Percentiles rank a stretch among this genome's conserved stretches.
Conservation (phyloP, 2,329 filamentous ascomycete species). For the Cytospora piceae region DNA sequence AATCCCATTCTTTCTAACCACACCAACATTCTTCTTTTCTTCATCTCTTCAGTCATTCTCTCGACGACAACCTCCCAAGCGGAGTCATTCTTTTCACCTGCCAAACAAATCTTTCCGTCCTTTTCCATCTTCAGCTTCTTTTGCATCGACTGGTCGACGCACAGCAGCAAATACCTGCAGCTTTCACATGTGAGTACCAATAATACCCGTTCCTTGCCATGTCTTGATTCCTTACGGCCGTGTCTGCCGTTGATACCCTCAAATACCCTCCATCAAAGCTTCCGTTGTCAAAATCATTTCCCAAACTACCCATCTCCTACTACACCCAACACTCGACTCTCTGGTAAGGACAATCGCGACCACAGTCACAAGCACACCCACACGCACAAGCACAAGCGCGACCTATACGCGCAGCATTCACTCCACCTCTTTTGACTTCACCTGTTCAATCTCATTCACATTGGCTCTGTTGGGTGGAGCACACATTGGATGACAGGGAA, state of each 20-base stretch:
- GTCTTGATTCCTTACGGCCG: not conserved
- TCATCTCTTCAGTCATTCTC: slow-evolving; percentile 21
- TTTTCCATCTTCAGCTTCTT: slow-evolving; percentile 6
- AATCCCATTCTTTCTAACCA: not conserved
- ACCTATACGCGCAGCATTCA: not conserved
- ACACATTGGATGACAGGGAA: not conserved
- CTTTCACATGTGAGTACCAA: slow-evolving; percentile 17
- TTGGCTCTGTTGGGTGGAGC: not conserved
- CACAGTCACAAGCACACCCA: too few species aligned
- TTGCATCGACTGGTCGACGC: slow-evolving; percentile 8
- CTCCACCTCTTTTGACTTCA: not conserved
- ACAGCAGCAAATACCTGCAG: slow-evolving; percentile 17
- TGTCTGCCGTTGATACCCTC: not conserved
- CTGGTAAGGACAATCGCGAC: not conserved
- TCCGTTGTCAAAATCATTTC: not conserved
- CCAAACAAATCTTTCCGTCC: not conserved
- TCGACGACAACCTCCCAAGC: slow-evolving; percentile 14
- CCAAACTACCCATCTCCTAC: too few species aligned
- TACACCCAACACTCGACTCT: not conserved
- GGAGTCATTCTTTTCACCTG: slow-evolving; percentile 19
- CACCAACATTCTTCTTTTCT: not conserved
- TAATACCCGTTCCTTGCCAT: not conserved
- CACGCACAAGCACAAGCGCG: not conserved
- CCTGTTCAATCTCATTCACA: not conserved
- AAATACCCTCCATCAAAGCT: not conserved